These are phyloP conservation scores for Penicillium sp. DNA, from an alignment of 2,329 filamentous ascomycete genomes.

Conservation along the genomic window DNA sequence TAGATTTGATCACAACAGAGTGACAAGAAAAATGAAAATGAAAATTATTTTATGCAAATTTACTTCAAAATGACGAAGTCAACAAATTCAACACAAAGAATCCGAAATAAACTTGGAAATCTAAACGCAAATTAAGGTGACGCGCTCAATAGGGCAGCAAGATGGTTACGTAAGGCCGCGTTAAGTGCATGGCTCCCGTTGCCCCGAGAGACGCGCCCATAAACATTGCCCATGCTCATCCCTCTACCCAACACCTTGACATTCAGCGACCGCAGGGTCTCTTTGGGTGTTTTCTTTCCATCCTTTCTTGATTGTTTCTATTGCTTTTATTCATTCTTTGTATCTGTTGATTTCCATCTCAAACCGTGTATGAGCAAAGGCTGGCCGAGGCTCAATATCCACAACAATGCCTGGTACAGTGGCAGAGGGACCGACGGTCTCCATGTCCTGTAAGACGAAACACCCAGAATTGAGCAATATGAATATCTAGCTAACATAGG, in stretches of 20 bases:
- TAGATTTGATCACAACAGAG: conserved; percentile 10
- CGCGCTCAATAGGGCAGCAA: conserved; percentile 3
- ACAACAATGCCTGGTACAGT: conserved; percentile 61
- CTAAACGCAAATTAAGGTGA: neutral
- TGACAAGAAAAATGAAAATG: conserved; percentile 4
- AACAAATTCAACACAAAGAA: neutral
- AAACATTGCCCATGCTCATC: conserved; percentile 20
- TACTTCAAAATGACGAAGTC: neutral
- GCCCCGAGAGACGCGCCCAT: conserved; percentile 26
- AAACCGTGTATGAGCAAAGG: conserved; percentile 33
- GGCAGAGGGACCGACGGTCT: conserved; percentile 64
- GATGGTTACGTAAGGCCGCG: conserved; percentile 11
- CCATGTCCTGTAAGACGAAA: conserved; percentile 62
- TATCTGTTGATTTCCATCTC: conserved; percentile 7
- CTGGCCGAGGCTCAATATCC: conserved; percentile 37
- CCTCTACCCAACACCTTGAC: conserved; percentile 18
- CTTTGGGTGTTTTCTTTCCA: conserved; percentile 9
- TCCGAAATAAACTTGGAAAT: neutral
- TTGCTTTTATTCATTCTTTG: conserved; percentile 11
- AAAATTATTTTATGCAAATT: neutral
- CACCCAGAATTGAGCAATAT: no score
- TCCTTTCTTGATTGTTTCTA: conserved; percentile 1
- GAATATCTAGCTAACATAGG: conserved; percentile 1
- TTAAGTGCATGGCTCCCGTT: conserved; percentile 14
- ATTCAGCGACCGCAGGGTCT: conserved; percentile 23